Base-by-base conservation (phyloP, 2,329 filamentous ascomycete species). In the Ilyonectria robusta region DNA sequence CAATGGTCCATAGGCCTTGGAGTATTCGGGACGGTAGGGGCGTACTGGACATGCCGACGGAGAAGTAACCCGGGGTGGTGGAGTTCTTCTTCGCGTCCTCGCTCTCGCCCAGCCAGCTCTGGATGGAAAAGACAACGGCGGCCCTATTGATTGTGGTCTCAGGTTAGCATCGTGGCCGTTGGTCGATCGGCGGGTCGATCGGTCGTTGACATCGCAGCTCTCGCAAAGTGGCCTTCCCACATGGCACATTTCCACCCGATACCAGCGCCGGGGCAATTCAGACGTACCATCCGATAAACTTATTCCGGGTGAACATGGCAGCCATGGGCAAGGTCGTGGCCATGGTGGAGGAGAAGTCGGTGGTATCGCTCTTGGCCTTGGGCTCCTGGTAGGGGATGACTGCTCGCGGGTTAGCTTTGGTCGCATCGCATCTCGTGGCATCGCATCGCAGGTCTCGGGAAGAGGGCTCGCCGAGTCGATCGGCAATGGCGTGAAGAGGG, bases 271-370 rank as follows among this genome's bases (percentile, higher is more conserved):
- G 29, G 19, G 44, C 47, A 17, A 55, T 54, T 15, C 19, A 53
- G 48, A 79, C 84, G 67, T 81, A 89, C 88, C 89, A 92, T 78
- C 89, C 89, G 65, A 92, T 83, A 77, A 89, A 96, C 87, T 93
- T 93, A 84, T 97, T 97, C 73, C 94, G 89, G 75, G 93, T 96
- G 80, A 97, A 96, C 87, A 97, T 97, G 70, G 95, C 95, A 65
- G 94, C 94, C 95, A 98, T 98, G 66, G 95, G 95, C 78, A 98
- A 86, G 40, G 95, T 97, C 78, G 92, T 95, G 31, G 87, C 84
- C 62, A 91, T 77, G 31, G 86, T 94, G 81, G 92, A 92, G 59
- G 89, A 86, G 81, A 97, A 88, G 78, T 97, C 94, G 71, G 88
- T 84, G 69, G 84, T 76, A 21, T 89, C 87, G 76, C 87, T 88